Evolutionary conservation across 208 protist genomes (phyloP), one percentile per base, ranked within the genome.

Genomic region (Acanthamoeba rhysodes): DNA sequence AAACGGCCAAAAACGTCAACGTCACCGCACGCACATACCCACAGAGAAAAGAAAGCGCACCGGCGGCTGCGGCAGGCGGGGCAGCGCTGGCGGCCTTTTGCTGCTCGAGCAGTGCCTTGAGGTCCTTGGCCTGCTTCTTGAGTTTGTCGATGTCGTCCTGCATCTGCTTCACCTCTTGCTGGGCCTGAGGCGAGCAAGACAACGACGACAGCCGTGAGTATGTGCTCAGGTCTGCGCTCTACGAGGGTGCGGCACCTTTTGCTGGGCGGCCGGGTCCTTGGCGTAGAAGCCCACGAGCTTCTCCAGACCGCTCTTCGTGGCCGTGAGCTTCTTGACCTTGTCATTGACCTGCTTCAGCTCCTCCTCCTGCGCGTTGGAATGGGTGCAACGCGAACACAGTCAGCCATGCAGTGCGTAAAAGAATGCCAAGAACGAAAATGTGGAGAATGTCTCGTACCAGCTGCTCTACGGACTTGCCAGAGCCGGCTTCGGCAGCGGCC

Each of bases 121-220:
- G 9, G 27, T 70, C 64, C 64, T 70, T n/a, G 64, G n/a, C n/a
- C 64, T 70, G 64, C 4, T 24, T 29, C 64, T 70, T 70, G 64
- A 70, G 22, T 29, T 70, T 70, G 64, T 70, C 64, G 64, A 70
- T 70, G n/a, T 70, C 64, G n/a, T 70, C 64, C n/a, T 70, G 64
- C 64, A 70, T 70, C 64, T 70, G 64, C 64, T 70, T 70, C 12
- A 70, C 64, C 64, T 70, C 64, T 70, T 70, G 64, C 64, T 70
- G 64, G 10, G 64, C 64, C 64, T 70, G n/a, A 70, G 9, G 9
- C 64, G n/a, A 24, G 5, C 45, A 48, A 48, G 45, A 12, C 48
- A 50, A 50, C 48, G 48, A 70, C 64, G 10, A 70, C 22, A 2
- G 0, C 10, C 3, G 62, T 70, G n/a, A 70, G 22, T 70, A 70